Conservation (phyloP, 257 asterid species). For the Buddleja alternifolia region DNA sequence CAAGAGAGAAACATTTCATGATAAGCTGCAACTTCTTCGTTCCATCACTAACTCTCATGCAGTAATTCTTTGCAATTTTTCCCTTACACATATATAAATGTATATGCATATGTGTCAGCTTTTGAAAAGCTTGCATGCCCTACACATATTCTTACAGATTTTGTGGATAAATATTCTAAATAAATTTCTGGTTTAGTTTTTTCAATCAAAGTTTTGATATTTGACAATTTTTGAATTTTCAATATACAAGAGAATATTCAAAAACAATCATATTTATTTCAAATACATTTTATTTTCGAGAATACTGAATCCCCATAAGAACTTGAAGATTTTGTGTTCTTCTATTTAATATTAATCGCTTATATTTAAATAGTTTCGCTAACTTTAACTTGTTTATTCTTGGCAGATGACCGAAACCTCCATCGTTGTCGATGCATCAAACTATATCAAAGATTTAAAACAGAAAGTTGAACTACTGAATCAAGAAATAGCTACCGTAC, state of each 20-base stretch:
- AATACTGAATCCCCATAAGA: too few species aligned
- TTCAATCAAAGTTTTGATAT: not conserved
- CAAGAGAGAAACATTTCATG: constrained; percentile 51
- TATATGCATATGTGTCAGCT: too few species aligned
- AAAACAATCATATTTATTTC: not conserved
- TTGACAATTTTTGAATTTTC: not conserved
- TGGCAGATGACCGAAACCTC: constrained; percentile 66
- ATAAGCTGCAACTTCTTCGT: constrained; percentile 85
- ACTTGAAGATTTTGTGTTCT: too few species aligned
- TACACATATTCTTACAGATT: too few species aligned
- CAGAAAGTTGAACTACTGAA: constrained; percentile 72
- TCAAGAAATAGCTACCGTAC: constrained; percentile 54
- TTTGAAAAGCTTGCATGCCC: too few species aligned
- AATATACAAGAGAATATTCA: not conserved
- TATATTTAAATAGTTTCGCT: not conserved
- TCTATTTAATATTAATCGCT: too few species aligned
- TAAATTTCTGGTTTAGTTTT: not conserved
- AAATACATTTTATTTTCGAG: not conserved
- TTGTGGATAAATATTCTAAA: not conserved
- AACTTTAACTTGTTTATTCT: not conserved
- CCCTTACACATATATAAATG: too few species aligned
- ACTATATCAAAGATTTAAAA: constrained; percentile 70
- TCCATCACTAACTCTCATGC: constrained; percentile 84
- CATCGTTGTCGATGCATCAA: constrained; percentile 78
- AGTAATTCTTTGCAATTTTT: constrained; percentile 42